Evolutionary conservation across 1,284 basidiomycete species (phyloP), one percentile per base, ranked within the genome.

Genomic region (Melampsora americana): DNA sequence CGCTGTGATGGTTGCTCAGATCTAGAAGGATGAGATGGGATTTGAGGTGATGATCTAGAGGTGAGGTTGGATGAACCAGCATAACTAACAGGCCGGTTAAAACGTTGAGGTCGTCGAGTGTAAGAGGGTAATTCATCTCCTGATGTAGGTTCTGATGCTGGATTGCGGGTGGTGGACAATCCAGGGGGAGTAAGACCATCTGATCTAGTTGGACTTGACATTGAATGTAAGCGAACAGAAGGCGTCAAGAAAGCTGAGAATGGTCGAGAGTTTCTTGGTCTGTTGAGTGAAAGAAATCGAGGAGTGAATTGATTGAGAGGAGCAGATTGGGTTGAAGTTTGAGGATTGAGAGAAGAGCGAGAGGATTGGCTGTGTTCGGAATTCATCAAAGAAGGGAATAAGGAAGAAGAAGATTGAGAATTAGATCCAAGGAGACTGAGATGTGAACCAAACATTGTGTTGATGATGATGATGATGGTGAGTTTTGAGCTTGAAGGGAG

Each of bases 111-210:
- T 66, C 65, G 26, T 44, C 65, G 26, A 30, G 65, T 44, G 42
- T 66, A 66, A 12, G 65, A 44, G 9, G 65, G 65, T 42, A 66
- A 39, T 20, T 66, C 35, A 66, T 66, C 65, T 23, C 42, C 65
- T 20, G 42, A 12, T 9, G 11, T 23, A 23, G 53, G 53, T 28
- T 56, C 53, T 23, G 53, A 23, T 11, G 53, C 20, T n/a, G 53
- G 53, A 64, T 56, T 56, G 12, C 53, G 53, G 23, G 1, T 56
- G 53, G 53, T 20, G 14, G n/a, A 12, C 11, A n/a, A 28, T 7
- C 9, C 53, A 28, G 53, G 53, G 23, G 18, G 11, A 0, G 16
- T 23, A 56, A 9, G 53, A 23, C 53, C 18, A 7, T n/a, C 53
- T 9, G n/a, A 28, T 56, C 23, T 53, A 16, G 50, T n/a, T n/a